These are phyloP conservation scores for Paecilomyces variotii DNA, from an alignment of 2,329 filamentous ascomycete species.

Conservation along the genomic window DNA sequence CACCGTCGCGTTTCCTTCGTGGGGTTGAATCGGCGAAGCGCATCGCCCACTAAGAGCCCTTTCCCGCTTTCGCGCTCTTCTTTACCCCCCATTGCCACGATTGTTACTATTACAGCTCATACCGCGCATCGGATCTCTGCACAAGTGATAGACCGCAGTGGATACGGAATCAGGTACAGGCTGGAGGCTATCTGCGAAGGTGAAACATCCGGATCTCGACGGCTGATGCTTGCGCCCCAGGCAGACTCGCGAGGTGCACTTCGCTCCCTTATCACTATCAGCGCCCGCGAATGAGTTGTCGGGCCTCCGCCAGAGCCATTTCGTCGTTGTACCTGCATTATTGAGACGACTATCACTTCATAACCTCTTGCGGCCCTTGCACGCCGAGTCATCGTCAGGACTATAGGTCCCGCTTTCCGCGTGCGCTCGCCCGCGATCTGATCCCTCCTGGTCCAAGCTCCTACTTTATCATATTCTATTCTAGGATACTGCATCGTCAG, in stretches of 20 bases:
- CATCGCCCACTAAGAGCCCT: background rate
- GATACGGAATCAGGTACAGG: background rate
- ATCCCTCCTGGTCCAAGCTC: conserved; percentile 2
- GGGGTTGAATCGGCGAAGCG: background rate
- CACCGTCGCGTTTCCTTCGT: background rate
- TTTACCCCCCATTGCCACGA: background rate
- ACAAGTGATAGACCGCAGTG: background rate
- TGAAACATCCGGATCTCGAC: background rate
- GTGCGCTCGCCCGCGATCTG: background rate
- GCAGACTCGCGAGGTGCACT: conserved; percentile 7
- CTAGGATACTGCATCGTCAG: background rate
- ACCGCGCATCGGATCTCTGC: background rate
- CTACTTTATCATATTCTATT: conserved; percentile 1
- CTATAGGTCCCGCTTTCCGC: background rate
- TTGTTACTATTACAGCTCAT: background rate
- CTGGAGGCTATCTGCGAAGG: background rate
- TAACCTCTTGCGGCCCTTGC: background rate
- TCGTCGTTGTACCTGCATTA: background rate
- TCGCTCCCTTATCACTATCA: background rate
- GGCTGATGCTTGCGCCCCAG: conserved; percentile 2
- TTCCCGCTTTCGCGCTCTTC: background rate
- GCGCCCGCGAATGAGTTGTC: background rate
- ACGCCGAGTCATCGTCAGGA: background rate
- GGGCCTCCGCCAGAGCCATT: background rate
- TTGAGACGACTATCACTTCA: background rate